Evolutionary conservation across 257 asterid genomes (phyloP), one percentile per base, ranked within the genome.

Genomic region (Gentiana dahurica): DNA sequence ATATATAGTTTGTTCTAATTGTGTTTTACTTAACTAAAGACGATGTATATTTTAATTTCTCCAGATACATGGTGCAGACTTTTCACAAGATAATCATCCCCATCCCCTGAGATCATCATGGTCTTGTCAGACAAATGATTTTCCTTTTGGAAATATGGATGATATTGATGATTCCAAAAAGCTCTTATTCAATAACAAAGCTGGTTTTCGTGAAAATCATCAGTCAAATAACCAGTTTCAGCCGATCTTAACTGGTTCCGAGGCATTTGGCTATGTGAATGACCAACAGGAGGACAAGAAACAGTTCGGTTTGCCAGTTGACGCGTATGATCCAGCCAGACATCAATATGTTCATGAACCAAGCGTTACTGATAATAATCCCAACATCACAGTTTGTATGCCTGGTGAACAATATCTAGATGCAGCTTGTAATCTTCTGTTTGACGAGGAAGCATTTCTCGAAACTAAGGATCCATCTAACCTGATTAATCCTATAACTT

Each of bases 301-400:
- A 59, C 63, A 71, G 3, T 68, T 62, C 65, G 77, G 67, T 55
- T 35, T 75, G 54, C 85, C 75, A 59, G 76, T 60, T 63, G 46
- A 41, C 10, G 46, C 6, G 46, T 41, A 41, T 41, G 46, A 41
- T 81, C 82, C 84, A 15, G 90, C 83, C 57, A 83, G 76, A 76
- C 85, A 71, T 59, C 95, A 89, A 68, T 85, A 65, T 72, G 75
- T 77, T 53, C 85, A 81, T 61, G 95, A 86, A 70, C 78, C 94
- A 13, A 79, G 87, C 79, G 74, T 24, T 24, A 74, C 76, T 60
- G 64, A 77, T 12, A 64, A 33, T 49, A 55, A 71, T 58, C 49
- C 68, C 13, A 86, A 78, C 53, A 80, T 67, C 57, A 38, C 70
- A 62, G 84, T 78, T 69, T 83, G 54, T 88, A 68, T 79, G 55